These are phyloP conservation scores for Andalucia godoyi DNA, from an alignment of 78 protist species.

Conservation along the genomic window DNA sequence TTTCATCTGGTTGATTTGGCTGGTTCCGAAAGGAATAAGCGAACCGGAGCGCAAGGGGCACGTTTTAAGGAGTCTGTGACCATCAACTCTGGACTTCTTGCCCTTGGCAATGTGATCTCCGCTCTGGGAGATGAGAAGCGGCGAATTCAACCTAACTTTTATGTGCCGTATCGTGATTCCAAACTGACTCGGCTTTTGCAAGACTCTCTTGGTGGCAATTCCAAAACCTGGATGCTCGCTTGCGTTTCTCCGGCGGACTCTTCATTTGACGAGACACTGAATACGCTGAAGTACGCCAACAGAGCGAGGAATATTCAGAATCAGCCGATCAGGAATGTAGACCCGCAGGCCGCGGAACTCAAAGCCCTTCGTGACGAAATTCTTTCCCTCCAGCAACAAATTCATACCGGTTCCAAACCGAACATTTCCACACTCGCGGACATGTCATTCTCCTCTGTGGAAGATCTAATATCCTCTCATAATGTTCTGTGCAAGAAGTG, in stretches of 20 bases:
- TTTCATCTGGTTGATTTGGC: conserved; percentile 63
- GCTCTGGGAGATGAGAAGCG: conserved; percentile 50
- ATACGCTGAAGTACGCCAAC: conserved; percentile 70
- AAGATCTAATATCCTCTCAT: too few species aligned
- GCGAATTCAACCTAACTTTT: too few species aligned
- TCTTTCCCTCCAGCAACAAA: too few species aligned
- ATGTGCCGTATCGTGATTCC: conserved; percentile 64
- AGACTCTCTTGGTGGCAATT: conserved; percentile 58
- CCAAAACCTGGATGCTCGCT: conserved; percentile 49
- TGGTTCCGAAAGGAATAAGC: conserved; percentile 10
- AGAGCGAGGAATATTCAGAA: conserved; percentile 71
- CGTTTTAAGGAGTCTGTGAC: conserved; percentile 43
- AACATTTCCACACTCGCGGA: too few species aligned
- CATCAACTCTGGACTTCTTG: conserved; percentile 50
- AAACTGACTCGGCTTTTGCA: conserved; percentile 43
- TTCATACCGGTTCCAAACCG: too few species aligned
- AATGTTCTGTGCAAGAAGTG: too few species aligned
- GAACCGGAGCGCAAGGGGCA: neutral
- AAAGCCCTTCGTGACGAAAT: too few species aligned
- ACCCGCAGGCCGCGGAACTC: too few species aligned
- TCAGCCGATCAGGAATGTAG: conserved; percentile 56
- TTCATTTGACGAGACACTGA: conserved; percentile 62
- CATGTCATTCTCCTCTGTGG: too few species aligned
- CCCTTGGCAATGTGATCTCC: conserved; percentile 60
- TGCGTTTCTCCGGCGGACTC: conserved; percentile 57